Conservation (phyloP, 495 filamentous ascomycete genomes). For the Annulohypoxylon moriforme region DNA sequence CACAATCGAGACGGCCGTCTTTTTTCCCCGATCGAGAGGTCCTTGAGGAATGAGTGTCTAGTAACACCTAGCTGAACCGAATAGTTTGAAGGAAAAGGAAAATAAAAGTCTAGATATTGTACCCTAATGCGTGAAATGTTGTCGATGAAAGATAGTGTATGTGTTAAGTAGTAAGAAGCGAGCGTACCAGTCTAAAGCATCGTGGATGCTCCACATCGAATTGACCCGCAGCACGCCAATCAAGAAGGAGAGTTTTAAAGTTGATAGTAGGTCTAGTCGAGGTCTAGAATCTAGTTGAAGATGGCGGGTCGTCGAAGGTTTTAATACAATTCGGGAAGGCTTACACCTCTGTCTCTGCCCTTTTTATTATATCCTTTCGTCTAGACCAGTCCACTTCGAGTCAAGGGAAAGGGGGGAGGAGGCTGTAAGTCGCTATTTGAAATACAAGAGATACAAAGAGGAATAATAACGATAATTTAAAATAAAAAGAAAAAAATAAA, state of each 20-base stretch:
- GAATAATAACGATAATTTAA: constrained; percentile 20
- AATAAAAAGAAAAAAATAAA: not conserved
- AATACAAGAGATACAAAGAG: constrained; percentile 19
- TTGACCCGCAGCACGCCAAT: constrained; percentile 39
- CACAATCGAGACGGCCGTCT: constrained; percentile 16
- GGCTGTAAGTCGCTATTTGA: constrained; percentile 35
- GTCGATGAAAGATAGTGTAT: constrained; percentile 21
- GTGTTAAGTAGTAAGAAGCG: constrained; percentile 29
- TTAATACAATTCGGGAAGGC: constrained; percentile 37
- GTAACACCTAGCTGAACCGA: constrained; percentile 32
- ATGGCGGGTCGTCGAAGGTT: constrained; percentile 39
- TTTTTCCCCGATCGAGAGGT: constrained; percentile 7
- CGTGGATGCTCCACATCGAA: constrained; percentile 40
- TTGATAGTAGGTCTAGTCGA: constrained; percentile 24
- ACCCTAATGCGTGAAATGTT: constrained; percentile 26
- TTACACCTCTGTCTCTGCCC: constrained; percentile 15
- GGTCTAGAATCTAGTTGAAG: constrained; percentile 25
- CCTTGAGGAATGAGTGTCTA: constrained; percentile 39
- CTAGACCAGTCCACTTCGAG: constrained; percentile 42
- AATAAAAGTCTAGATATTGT: constrained; percentile 28
- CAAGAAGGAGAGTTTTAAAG: constrained; percentile 26
- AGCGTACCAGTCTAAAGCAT: constrained; percentile 41
- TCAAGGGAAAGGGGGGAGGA: constrained; percentile 36
- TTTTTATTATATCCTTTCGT: constrained; percentile 35
- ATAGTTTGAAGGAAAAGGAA: not conserved